Base-by-base conservation (phyloP, 495 filamentous ascomycete species). In the Barbatosphaeria neglecta region DNA sequence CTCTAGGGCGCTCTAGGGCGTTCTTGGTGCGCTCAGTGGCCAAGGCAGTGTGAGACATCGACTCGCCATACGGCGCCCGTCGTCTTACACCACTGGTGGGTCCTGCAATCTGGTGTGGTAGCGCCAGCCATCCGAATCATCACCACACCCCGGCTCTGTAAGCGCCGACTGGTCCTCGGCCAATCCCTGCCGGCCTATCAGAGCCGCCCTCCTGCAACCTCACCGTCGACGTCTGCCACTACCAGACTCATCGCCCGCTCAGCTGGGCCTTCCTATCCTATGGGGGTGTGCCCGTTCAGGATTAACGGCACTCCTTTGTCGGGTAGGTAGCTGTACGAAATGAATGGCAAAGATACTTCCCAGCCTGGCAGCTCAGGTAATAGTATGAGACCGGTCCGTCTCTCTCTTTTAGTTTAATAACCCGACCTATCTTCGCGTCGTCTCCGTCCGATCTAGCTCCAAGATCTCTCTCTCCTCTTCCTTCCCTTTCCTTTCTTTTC, bases 41-140 rank as follows among this genome's bases (percentile, higher is more conserved):
- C 69, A 64, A 65, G 63, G 66, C 64, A 60, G 55, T 57, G 59
- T 63, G 70, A 68, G 70, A 70, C 69, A 71, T 58, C 59, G 59
- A 61, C 60, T 64, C 57, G 64, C 63, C 62, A 58, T 63, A 58
- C 62, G 62, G 61, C 58, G 59, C 55, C 59, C 49, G 56, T 51
- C 57, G 51, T 66, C 63, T 53, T 60, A 67, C 63, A 56, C 53
- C 45, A 69, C 55, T 65, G 62, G 70, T 63, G 59, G 64, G 55
- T 55, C 52, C 55, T 51, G 55, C 59, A 55, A 53, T 60, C 54
- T 51, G 60, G 64, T 61, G 63, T 60, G 31, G 66, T 63, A 67
- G 62, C 67, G 62, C 67, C 61, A 63, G 59, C 66, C 64, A 66
- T 62, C 68, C 64, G 63, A 63, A 60, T 66, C 63, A 59, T 59